Evolutionary conservation across 257 asterid species (phyloP), one percentile per base, ranked within the genome.

Genomic region (Fraxinus americana): DNA sequence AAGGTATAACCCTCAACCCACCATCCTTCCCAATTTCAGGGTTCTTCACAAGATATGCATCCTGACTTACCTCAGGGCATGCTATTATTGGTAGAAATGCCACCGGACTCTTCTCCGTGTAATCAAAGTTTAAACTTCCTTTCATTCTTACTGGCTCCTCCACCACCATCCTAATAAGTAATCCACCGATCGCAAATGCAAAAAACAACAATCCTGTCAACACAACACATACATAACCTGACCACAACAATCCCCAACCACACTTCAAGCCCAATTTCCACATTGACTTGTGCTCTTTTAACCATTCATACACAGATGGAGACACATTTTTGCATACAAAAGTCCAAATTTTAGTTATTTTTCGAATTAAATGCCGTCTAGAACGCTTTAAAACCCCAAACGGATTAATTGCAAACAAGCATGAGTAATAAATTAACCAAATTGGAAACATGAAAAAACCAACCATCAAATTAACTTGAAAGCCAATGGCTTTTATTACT

Each of bases 181-280:
- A 35, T 52, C 97, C 96, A 65, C 95, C 91, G 77, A 87, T 80
- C 34, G 89, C 82, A 96, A 93, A 87, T 1, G 97, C 92, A 1
- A 86, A 83, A 32, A 91, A 76, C 88, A 96, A 80, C 70, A 93
- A 78, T 52, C 87, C 87, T 39, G 88, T 85, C 91, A 96, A 84
- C 27, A 93, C 88, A 78, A 79, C 95, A 89, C 43, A 92, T 97
- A 65, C 91, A 89, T 96, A 96, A 79, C 82, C 83, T 6, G 97
- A 86, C 98, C 97, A 93, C 88, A 96, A 80, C 72, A 94, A 75
- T 67, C 99, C 99, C 99, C 98, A 93, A 30, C 92, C 92, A 35
- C 91, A 85, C 78, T 88, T 94, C 85, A 96, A 54, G 17, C 92
- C 94, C 70, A 89, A 80, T 79, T 85, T 92, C 93, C 94, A 89